These are phyloP conservation scores for Trichoderma sp. DNA, from an alignment of 2,329 filamentous ascomycete genomes.

Conservation along the genomic window DNA sequence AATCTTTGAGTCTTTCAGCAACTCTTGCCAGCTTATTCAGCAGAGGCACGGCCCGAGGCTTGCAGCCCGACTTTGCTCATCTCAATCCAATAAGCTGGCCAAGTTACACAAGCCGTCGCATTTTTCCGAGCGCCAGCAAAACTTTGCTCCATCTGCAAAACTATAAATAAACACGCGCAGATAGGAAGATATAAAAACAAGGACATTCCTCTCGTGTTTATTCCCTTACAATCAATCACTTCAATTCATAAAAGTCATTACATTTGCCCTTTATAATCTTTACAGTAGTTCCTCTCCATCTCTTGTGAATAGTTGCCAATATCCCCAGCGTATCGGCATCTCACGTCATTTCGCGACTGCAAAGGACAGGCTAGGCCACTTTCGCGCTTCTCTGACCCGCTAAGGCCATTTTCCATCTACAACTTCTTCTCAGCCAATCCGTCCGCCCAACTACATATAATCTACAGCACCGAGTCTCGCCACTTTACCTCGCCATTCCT, in stretches of 20 bases:
- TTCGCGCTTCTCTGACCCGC: conserved; percentile 18
- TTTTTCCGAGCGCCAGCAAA: not conserved
- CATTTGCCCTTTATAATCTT: not conserved
- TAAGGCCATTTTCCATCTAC: conserved; percentile 7
- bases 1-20: not conserved
- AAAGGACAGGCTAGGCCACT: not conserved
- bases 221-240: not conserved
- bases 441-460: not conserved
- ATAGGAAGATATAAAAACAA: not conserved
- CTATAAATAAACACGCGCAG: not conserved
- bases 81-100: not conserved
- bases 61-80: not conserved
- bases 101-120: not conserved
- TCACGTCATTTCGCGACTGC: conserved; percentile 19
- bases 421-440: conserved; percentile 8
- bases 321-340: not conserved
- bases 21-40: not conserved
- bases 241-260: not conserved
- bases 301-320: not conserved
- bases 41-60: conserved; percentile 11
- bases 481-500: not conserved
- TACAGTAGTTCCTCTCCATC: too few relatives aligned
- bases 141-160: not conserved
- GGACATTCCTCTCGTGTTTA: not conserved
- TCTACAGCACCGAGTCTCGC: not conserved